These are phyloP conservation scores for Canna indica DNA, from an alignment of 176 grass and related monocot genomes.

Conservation along the genomic window DNA sequence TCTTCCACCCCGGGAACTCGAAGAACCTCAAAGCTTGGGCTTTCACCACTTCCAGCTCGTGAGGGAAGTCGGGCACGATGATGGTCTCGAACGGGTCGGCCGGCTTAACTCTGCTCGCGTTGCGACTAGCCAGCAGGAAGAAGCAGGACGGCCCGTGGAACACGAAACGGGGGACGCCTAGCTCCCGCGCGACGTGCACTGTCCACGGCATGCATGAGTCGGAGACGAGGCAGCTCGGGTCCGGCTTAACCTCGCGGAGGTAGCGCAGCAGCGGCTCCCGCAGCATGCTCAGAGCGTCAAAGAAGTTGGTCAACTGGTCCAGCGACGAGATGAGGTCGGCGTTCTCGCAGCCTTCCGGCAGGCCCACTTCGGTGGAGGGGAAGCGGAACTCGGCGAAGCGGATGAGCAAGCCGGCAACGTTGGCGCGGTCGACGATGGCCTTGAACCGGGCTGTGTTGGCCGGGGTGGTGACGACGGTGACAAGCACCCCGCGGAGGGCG, in stretches of 20 bases:
- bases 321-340: slow-evolving; percentile 13
- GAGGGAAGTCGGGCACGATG: slow-evolving; percentile 22
- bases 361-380: slow-evolving; percentile 23
- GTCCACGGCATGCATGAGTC: slow-evolving; percentile 35
- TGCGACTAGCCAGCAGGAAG: slow-evolving; percentile 4
- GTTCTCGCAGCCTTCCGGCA: slow-evolving; percentile 35
- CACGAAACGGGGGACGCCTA: slow-evolving; percentile 29
- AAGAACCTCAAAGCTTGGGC: slow-evolving; percentile 25
- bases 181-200: slow-evolving; percentile 13
- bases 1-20: background rate
- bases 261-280: slow-evolving; percentile 21
- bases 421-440: slow-evolving; percentile 1
- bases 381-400: slow-evolving; percentile 23
- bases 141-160: slow-evolving; percentile 32
- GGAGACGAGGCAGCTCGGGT: slow-evolving; percentile 26
- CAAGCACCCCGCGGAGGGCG: background rate
- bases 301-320: slow-evolving; percentile 8
- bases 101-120: background rate
- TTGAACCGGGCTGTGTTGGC: slow-evolving; percentile 21
- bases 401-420: slow-evolving; percentile 12
- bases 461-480: slow-evolving; percentile 29
- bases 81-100: background rate
- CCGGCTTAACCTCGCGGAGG: slow-evolving; percentile 5
- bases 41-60: slow-evolving; percentile 18
- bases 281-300: slow-evolving; percentile 25